Evolutionary conservation across 2,329 filamentous ascomycete genomes (phyloP), one percentile per base, ranked within the genome.

Genomic region (Penicillium corylophilum): DNA sequence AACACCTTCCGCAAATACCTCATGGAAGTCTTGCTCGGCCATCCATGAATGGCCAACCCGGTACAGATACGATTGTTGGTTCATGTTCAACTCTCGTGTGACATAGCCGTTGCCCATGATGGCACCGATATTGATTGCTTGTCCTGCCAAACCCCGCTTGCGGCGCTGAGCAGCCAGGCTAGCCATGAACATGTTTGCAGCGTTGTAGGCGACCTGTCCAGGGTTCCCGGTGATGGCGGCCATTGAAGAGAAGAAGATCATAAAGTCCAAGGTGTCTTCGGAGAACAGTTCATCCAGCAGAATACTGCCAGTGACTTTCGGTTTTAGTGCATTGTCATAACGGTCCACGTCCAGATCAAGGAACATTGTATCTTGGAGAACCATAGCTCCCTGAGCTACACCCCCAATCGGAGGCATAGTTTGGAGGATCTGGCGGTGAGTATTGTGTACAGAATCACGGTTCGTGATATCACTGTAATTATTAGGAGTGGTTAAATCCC

Each of bases 221-320:
- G 62, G 51, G 38, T 64, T 63, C 8, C 70, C 68, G 26, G 74
- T 60, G 9, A 72, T 62, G 2, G 69, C 68, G 16, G 65, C 63
- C 12, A 71, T 57, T 0, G 74, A 77, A 1, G 73, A 74, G 5
- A 77, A 60, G 23, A 74, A 59, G 15, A 78, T 56, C 60, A 77
- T 77, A 56, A 77, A 78, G 46, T 77, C 75, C 8, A 78, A 61
- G 36, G 60, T 46, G 54, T 62, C 35, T 51, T 66, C 52, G 6
- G 56, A 44, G 49, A 62, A 62, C 0, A 63, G 41, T 23, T 63
- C 61, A 31, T 62, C 55, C 1, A 63, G 44, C 16, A 61, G 20
- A 20, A 59, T 33, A 16, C 57, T 61, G 3, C 62, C 66, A 3
- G 60, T 28, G 2, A 69, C 62, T 52, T 77, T 77, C 0, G 72